These are phyloP conservation scores for Penicillium maclennaniae DNA, from an alignment of 495 filamentous ascomycete species.

Conservation along the genomic window DNA sequence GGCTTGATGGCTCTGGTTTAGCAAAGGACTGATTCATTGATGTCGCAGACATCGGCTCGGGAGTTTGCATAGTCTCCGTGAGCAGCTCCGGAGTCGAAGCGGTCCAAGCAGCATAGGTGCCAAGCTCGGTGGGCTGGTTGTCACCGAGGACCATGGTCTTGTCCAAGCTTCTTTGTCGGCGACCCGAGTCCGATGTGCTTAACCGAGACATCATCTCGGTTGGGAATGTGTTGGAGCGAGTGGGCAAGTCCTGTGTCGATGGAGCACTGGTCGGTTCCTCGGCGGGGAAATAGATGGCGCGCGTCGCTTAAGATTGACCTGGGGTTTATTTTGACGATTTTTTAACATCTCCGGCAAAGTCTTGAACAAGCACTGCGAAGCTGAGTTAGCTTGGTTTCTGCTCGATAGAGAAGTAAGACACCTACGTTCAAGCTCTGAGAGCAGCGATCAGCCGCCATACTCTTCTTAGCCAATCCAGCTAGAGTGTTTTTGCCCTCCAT, in stretches of 20 bases:
- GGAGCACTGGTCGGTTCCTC: constrained; percentile 25
- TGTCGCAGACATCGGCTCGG: constrained; percentile 18
- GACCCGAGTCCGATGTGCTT: constrained; percentile 16
- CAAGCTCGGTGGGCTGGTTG: constrained; percentile 22
- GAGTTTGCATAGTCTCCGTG: constrained; percentile 32
- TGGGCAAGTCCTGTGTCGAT: constrained; percentile 30
- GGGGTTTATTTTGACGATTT: constrained; percentile 44
- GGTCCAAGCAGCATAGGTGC: constrained; percentile 27
- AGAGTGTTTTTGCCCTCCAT: constrained; percentile 80
- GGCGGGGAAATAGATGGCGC: constrained; percentile 28
- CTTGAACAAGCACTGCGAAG: constrained; percentile 65
- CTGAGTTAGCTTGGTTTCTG: background rate
- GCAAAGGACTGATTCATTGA: constrained; percentile 21
- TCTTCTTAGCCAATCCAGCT: constrained; percentile 70
- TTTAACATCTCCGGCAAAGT: constrained; percentile 69
- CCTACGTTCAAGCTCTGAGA: constrained; percentile 68
- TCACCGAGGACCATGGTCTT: constrained; percentile 17
- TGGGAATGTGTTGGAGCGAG: constrained; percentile 50
- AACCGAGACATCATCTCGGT: constrained; percentile 28
- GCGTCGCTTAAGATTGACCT: constrained; percentile 42
- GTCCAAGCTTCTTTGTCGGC: constrained; percentile 34
- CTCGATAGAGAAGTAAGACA: constrained; percentile 6
- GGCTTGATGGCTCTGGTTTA: constrained; percentile 21
- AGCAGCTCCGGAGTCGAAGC: constrained; percentile 30
- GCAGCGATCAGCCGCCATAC: constrained; percentile 83